Conservation (phyloP, 176 grass and related monocot genomes). For the Pharus latifolius region DNA sequence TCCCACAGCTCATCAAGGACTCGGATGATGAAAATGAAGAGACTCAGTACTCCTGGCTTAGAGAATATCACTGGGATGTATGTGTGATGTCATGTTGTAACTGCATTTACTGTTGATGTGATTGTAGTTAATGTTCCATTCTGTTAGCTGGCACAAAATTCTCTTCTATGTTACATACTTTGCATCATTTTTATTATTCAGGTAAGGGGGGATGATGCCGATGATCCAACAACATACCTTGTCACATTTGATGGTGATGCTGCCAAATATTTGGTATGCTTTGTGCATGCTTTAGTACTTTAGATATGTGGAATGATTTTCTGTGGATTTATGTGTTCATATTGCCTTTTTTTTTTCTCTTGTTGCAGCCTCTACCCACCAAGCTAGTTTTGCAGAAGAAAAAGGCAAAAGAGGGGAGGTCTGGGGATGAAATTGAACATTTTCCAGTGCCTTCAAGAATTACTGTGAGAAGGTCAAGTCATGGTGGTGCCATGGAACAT, state of each 20-base stretch:
- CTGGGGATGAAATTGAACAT: slow-evolving; percentile 81
- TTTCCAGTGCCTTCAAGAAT: slow-evolving; percentile 85
- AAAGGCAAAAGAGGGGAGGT: slow-evolving; percentile 89
- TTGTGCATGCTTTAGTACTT: neutral
- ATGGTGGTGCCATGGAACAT: slow-evolving; percentile 43
- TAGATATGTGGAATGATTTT: neutral
- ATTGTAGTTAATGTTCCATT: neutral
- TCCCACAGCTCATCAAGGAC: slow-evolving; percentile 60
- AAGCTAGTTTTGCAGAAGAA: slow-evolving; percentile 95
- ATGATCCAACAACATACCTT: slow-evolving; percentile 88
- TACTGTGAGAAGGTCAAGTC: slow-evolving; percentile 55
- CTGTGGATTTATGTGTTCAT: slow-evolving; percentile 5
- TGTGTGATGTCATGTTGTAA: slow-evolving; percentile 12
- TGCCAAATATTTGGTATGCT: slow-evolving; percentile 90
- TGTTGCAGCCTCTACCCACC: slow-evolving; percentile 74
- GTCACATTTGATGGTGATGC: slow-evolving; percentile 70
- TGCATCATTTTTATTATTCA: slow-evolving; percentile 31
- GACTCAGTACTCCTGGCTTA: slow-evolving; percentile 70
- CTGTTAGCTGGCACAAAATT: neutral
- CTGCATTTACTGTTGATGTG: neutral
- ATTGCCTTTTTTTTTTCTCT: slow-evolving; percentile 14
- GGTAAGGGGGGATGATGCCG: slow-evolving; percentile 79
- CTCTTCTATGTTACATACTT: neutral
- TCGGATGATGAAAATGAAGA: slow-evolving; percentile 78
- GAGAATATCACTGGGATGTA: slow-evolving; percentile 99